Evolutionary conservation across 164 flowering plant species (phyloP).

Genomic region (Paratinospora sagittata): DNA sequence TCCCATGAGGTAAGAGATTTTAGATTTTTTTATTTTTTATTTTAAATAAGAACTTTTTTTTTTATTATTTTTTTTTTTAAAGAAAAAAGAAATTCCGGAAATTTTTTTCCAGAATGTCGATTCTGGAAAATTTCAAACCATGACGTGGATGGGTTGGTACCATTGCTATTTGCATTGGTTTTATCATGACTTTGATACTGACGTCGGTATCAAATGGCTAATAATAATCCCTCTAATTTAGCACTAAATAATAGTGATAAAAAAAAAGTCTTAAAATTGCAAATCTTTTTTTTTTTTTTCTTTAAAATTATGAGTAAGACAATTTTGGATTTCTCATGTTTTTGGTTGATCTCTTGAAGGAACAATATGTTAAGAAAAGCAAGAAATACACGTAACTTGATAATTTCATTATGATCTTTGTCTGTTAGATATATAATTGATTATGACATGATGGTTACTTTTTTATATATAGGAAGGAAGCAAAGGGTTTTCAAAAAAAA

Average conservation of each 20-base stretch:
- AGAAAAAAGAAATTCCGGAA: too few relatives aligned
- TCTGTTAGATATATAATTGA: too few relatives aligned
- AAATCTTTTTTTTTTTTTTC: too few relatives aligned
- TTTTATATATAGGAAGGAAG: too few relatives aligned
- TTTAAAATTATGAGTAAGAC: background rate
- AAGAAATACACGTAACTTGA: background rate
- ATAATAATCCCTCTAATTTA: too few relatives aligned
- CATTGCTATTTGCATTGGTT: background rate
- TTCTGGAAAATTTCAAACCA: background rate
- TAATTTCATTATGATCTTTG: too few relatives aligned
- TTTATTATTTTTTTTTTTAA: too few relatives aligned
- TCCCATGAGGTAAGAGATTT: slow-evolving; percentile 87
- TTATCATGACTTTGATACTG: background rate
- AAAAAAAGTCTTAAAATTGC: too few relatives aligned
- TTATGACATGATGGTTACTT: too few relatives aligned
- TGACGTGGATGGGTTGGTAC: background rate
- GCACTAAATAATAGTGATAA: too few relatives aligned
- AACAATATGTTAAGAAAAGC: background rate
- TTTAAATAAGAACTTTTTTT: background rate
- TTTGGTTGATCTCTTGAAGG: background rate
- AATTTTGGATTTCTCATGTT: background rate
- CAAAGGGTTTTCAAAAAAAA: too few relatives aligned
- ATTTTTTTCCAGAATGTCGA: background rate
- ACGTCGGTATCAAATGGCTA: background rate
- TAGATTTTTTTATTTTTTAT: slow-evolving; percentile 2